phyloP scores from a whole-genome alignment of 352 stramenopile genomes.

The Globisporangium camurandrum region DNA sequence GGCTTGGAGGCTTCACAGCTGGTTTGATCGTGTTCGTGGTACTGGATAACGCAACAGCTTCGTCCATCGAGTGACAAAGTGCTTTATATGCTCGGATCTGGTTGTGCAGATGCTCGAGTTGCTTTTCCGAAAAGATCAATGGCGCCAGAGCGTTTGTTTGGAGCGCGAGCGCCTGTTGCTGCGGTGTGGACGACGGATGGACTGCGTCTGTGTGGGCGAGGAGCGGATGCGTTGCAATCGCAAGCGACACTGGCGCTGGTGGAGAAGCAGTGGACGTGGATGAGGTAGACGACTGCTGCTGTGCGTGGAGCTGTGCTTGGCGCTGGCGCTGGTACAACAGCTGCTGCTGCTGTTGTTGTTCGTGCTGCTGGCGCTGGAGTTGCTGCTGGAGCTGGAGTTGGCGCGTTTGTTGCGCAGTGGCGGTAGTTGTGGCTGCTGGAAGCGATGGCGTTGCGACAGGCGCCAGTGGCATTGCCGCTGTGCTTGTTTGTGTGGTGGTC shows the following conservation, averaged over 20 bases:
- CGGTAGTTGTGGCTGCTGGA: background rate
- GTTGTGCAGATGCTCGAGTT: constrained; percentile 79
- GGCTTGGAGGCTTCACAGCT: background rate
- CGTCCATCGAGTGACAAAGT: constrained; percentile 79
- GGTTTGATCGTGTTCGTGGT: background rate
- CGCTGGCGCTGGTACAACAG: constrained; percentile 24
- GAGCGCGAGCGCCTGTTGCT: constrained; percentile 26
- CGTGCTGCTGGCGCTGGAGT: constrained; percentile 19
- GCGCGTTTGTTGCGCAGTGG: constrained; percentile 4
- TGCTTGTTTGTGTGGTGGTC: no score
- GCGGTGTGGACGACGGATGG: constrained; percentile 15
- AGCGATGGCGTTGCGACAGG: background rate
- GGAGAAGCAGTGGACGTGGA: no score
- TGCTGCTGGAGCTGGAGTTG: constrained; percentile 12
- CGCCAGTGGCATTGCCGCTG: background rate
- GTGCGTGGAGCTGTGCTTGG: constrained; percentile 19
- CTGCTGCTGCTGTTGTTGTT: constrained; percentile 18
- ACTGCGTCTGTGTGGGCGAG: constrained; percentile 47
- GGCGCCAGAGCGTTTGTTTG: constrained; percentile 30
- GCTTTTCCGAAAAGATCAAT: constrained; percentile 76
- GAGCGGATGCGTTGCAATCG: constrained; percentile 52
- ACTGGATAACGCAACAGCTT: constrained; percentile 26
- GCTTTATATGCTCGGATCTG: constrained; percentile 83
- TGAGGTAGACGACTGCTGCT: background rate
- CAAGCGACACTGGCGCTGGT: constrained; percentile 19